Base-by-base conservation (phyloP, 1,284 basidiomycete genomes). In the Dichomitus squalens region DNA sequence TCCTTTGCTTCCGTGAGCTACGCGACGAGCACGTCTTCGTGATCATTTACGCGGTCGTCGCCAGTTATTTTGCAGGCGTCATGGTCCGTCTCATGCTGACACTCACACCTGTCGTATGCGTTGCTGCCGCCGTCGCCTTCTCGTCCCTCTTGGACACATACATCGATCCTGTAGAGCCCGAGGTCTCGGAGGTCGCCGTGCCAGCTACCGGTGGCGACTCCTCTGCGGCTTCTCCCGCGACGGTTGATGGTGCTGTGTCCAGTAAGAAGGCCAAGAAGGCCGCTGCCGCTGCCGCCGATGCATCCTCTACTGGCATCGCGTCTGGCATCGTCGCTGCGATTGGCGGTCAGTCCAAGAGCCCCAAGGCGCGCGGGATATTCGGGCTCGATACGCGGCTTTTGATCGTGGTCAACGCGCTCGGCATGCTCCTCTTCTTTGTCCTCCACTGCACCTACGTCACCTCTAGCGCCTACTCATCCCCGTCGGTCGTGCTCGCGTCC, bases 11-110 rank as follows among this genome's bases (percentile, higher is more conserved):
- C 92, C 86, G 86, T 62, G 85, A 96, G 71, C 81, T 99, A 31
- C 86, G 94, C 31, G 97, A 99, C 73, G 97, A 98, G 73, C 97
- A 99, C 71, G 82, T 99, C 65, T 99, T 99, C 73, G 93, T 99
- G 69, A 97, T 99, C 79, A 96, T 99, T 76, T 99, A 99, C 75
- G 90, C 96, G 25, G 86, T 95, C 63, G 87, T 99, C 70, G 94
- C 91, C 47, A 94, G 93, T 70, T 99, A 99, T 83, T 99, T 99
- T 73, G 96, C 97, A 9, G 96, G 96, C 54, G 97, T 99, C 73
- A 99, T 99, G 96, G 96, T 99, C 59, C 93, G 96, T 62, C 79
- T 96, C 55, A 97, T 97, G 92, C 81, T 96, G 57, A 92, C 95
- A 4, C 84, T 96, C 41, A 96, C 95, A 0, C 95, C 95, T 0